These are phyloP conservation scores for Leccinum ochraceum DNA, from an alignment of 768 basidiomycete genomes.

Conservation along the genomic window DNA sequence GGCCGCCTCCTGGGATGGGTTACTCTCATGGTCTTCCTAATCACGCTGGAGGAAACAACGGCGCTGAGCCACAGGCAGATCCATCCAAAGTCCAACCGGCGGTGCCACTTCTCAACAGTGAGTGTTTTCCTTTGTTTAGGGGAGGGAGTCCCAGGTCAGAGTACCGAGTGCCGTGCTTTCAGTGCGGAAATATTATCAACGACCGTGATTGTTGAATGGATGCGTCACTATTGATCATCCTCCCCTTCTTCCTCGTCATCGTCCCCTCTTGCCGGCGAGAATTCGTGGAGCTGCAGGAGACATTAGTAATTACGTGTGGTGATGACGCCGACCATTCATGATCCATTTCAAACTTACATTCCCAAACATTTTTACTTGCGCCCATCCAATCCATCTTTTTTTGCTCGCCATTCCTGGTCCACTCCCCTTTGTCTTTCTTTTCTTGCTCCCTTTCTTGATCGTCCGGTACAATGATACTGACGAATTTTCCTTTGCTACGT, in stretches of 20 bases:
- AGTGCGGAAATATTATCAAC: constrained; percentile 82
- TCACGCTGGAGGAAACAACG: constrained; percentile 20
- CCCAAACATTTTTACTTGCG: constrained; percentile 10
- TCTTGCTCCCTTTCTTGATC: constrained; percentile 44
- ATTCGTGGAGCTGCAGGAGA: constrained; percentile 31
- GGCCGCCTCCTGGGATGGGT: constrained; percentile 70
- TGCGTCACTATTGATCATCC: constrained; percentile 30
- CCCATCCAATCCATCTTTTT: constrained; percentile 8
- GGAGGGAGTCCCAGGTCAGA: constrained; percentile 78
- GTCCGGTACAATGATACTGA: constrained; percentile 46
- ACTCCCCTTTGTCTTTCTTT: constrained; percentile 40
- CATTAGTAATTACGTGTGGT: constrained; percentile 20
- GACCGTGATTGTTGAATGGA: constrained; percentile 53
- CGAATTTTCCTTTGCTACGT: constrained; percentile 33
- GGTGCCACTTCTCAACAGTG: constrained; percentile 50
- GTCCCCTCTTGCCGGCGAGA: constrained; percentile 27
- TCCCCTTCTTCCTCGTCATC: constrained; percentile 27
- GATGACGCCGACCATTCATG: constrained; percentile 23
- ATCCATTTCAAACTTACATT: constrained; percentile 10
- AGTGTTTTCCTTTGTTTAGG: constrained; percentile 62
- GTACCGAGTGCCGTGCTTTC: constrained; percentile 90
- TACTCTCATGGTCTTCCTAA: constrained; percentile 39
- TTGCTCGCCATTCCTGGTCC: constrained; percentile 26
- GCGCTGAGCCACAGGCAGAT: constrained; percentile 27
- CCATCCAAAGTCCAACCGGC: constrained; percentile 22